phyloP scores from a whole-genome alignment of 1,284 basidiomycete genomes.

The Coniophora puteana region DNA sequence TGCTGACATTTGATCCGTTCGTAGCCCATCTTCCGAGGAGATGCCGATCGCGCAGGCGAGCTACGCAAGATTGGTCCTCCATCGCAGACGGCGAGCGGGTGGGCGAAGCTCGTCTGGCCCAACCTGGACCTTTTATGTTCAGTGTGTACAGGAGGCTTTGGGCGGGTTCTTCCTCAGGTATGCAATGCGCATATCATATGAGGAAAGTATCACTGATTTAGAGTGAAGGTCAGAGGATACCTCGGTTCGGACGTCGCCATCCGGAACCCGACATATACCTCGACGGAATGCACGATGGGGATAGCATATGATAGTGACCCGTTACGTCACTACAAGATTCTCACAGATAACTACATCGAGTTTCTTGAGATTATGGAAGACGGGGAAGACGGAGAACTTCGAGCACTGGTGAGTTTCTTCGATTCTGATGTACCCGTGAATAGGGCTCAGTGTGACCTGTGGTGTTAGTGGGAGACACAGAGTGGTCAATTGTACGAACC shows the following conservation, averaged over 20 bases:
- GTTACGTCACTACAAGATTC: slow-evolving; percentile 8
- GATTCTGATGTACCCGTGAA: too few species aligned
- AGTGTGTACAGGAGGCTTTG: slow-evolving; percentile 14
- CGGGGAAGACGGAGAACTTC: slow-evolving; percentile 10
- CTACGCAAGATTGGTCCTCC: slow-evolving; percentile 13
- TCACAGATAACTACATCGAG: slow-evolving; percentile 10
- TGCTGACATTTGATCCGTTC: too few species aligned
- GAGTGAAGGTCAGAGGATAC: slow-evolving; percentile 14
- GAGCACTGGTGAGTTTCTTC: slow-evolving; percentile 12
- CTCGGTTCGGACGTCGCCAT: slow-evolving; percentile 12
- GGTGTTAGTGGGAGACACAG: slow-evolving; percentile 14
- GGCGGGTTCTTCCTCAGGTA: slow-evolving; percentile 14
- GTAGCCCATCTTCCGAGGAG: slow-evolving; percentile 3
- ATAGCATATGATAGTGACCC: neutral
- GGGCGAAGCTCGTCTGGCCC: slow-evolving; percentile 12
- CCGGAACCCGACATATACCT: slow-evolving; percentile 7
- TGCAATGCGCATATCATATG: neutral
- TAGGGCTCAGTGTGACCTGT: neutral
- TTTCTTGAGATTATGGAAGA: slow-evolving; percentile 14
- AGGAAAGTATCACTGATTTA: neutral
- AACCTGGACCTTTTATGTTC: slow-evolving; percentile 1
- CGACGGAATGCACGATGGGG: slow-evolving; percentile 9
- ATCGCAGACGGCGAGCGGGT: slow-evolving; percentile 11
- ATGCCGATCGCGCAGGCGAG: slow-evolving; percentile 14
- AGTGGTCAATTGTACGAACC: slow-evolving; percentile 15